Conservation (phyloP, 1,284 basidiomycete genomes). For the Earliella scabrosa region DNA sequence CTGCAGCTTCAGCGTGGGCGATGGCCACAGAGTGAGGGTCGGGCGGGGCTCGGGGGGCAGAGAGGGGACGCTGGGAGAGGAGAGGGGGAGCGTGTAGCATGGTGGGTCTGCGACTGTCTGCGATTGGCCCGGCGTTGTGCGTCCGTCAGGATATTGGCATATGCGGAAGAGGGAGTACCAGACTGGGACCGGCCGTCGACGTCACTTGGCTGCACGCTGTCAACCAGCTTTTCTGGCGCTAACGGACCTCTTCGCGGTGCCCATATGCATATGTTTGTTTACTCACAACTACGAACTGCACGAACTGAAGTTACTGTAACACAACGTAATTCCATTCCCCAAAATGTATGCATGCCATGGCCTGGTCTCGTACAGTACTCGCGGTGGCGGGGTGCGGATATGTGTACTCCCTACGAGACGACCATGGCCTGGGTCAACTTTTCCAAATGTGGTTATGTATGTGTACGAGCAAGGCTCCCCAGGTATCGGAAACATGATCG, state of each 20-base stretch:
- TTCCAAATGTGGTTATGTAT: too few species aligned
- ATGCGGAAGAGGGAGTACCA: not conserved
- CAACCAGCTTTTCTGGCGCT: not conserved
- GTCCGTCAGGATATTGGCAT: not conserved
- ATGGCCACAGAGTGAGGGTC: too few species aligned
- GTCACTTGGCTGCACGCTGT: not conserved
- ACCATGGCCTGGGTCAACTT: conserved; percentile 3
- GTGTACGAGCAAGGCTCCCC: too few species aligned
- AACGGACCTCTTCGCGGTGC: not conserved
- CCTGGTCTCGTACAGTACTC: too few species aligned
- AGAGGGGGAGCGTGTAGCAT: not conserved
- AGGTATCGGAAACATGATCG: too few species aligned
- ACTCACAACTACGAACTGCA: not conserved
- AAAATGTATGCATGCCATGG: too few species aligned
- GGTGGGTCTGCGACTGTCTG: not conserved
- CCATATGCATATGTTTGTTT: not conserved
- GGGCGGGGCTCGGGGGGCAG: too few species aligned
- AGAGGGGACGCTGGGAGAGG: too few species aligned
- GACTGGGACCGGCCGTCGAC: not conserved
- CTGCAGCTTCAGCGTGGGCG: too few species aligned
- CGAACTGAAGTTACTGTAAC: conserved; percentile 19
- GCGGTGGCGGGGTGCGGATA: too few species aligned
- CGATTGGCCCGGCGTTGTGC: not conserved
- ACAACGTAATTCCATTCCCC: conserved; percentile 20
- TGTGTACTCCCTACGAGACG: too few species aligned